phyloP scores from a whole-genome alignment of 805 yeast species.

The Wickerhamiella kurtzmanii region DNA sequence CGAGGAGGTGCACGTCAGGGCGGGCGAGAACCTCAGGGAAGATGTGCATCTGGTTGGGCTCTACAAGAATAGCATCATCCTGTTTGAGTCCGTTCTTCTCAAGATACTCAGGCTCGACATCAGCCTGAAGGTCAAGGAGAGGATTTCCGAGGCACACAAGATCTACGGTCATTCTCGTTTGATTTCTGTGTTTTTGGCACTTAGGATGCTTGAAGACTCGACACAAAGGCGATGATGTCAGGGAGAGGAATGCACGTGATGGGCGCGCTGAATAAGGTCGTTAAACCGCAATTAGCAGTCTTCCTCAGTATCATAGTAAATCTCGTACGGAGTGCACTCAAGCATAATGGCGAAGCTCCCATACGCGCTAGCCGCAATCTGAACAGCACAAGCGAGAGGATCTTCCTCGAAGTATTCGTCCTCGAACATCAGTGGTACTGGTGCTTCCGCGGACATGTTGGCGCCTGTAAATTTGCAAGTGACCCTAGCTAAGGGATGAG shows the following conservation, averaged over 20 bases:
- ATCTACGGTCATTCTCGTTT: constrained; percentile 31
- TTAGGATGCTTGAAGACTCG: too few species aligned
- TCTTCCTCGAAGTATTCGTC: background rate
- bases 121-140: constrained; percentile 72
- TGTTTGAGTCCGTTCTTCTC: constrained; percentile 73
- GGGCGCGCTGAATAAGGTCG: too few species aligned
- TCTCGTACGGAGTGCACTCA: too few species aligned
- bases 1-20: constrained; percentile 55
- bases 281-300: too few species aligned
- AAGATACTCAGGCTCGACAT: constrained; percentile 49
- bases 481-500: too few species aligned
- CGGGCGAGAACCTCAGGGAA: constrained; percentile 60
- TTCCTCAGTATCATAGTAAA: too few species aligned
- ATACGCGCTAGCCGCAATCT: background rate
- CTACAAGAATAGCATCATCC: constrained; percentile 85
- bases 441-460: too few species aligned
- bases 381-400: background rate
- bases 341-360: background rate
- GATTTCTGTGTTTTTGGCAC: too few species aligned
- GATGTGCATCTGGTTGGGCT: constrained; percentile 73
- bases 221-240: too few species aligned
- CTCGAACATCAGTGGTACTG: background rate
- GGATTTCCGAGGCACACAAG: constrained; percentile 89
- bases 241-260: too few species aligned
- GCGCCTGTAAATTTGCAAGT: too few species aligned